A percentile compares a stretch with the other conserved stretches of the same genome.
Conservation (phyloP, 768 basidiomycete genomes). For the Leccinum longicurvipes region DNA sequence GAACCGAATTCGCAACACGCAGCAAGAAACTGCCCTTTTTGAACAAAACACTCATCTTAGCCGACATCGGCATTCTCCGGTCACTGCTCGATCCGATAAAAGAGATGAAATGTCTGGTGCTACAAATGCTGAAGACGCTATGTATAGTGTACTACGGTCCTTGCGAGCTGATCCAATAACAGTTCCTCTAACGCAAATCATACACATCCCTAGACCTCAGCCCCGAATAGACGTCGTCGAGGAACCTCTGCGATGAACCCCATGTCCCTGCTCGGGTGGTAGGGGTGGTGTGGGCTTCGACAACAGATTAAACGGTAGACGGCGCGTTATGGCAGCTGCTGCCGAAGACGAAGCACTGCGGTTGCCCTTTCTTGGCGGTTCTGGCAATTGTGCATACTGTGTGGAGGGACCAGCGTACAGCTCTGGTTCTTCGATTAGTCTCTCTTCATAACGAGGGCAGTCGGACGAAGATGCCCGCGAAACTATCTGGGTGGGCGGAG, state of each 20-base stretch:
- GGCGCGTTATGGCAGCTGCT: conserved; percentile 48
- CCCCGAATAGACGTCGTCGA: conserved; percentile 38
- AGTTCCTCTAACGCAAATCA: conserved; percentile 1
- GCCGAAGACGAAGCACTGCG: conserved; percentile 41
- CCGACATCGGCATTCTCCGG: conserved; percentile 27
- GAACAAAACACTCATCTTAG: conserved; percentile 2
- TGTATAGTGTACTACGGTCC: conserved; percentile 15
- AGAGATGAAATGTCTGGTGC: conserved; percentile 3
- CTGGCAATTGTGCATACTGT: conserved; percentile 70
- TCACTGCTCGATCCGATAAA: not conserved
- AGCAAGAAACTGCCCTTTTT: conserved; percentile 12
- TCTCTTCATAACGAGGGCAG: conserved; percentile 37
- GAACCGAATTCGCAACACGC: not conserved
- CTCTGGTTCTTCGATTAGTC: conserved; percentile 44
- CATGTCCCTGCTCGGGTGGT: conserved; percentile 25
- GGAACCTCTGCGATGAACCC: conserved; percentile 41
- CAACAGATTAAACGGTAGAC: conserved; percentile 67
- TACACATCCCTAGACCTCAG: conserved; percentile 13
- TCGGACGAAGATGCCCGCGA: conserved; percentile 59
- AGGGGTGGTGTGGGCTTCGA: conserved; percentile 46
- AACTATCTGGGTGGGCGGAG: conserved; percentile 40
- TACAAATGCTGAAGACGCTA: conserved; percentile 16
- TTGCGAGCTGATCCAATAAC: conserved; percentile 27
- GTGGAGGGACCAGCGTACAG: conserved; percentile 62
- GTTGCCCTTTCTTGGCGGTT: conserved; percentile 52